Evolutionary conservation across 2,329 filamentous ascomycete species (phyloP).

Genomic region (Apiospora koreana): DNA sequence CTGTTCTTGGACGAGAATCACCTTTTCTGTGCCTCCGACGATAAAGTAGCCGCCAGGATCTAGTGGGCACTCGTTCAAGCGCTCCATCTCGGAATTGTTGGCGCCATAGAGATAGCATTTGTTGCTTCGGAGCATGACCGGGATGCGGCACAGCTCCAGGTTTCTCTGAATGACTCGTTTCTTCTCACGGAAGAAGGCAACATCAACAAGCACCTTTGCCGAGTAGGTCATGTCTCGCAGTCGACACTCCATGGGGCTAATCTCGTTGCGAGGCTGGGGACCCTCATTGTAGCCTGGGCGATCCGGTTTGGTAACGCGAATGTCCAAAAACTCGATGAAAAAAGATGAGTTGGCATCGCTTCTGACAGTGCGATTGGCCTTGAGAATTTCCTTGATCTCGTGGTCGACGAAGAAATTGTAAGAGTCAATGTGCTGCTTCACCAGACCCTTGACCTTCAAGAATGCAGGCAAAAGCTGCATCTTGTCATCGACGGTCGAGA

Average conservation of each 20-base stretch:
- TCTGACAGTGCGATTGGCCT: conserved; percentile 83
- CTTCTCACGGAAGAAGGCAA: conserved; percentile 83
- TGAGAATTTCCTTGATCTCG: conserved; percentile 94
- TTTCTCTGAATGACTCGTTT: conserved; percentile 73
- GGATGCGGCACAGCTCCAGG: conserved; percentile 85
- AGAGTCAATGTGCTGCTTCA: conserved; percentile 97
- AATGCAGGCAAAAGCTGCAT: conserved; percentile 98
- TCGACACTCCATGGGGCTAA: conserved; percentile 95
- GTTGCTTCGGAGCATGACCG: conserved; percentile 94
- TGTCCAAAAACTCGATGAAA: conserved; percentile 90
- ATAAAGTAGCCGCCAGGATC: conserved; percentile 98
- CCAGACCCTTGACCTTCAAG: conserved; percentile 92
- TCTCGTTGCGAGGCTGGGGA: conserved; percentile 55
- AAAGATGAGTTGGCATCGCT: conserved; percentile 94
- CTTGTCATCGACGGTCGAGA: conserved; percentile 77
- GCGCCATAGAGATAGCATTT: conserved; percentile 86
- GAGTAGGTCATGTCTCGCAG: conserved; percentile 98
- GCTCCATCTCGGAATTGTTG: conserved; percentile 83
- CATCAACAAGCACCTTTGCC: conserved; percentile 89
- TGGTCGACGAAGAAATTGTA: conserved; percentile 98
- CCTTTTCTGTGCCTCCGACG: conserved; percentile 96
- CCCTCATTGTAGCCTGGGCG: conserved; percentile 74
- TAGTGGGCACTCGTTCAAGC: conserved; percentile 91
- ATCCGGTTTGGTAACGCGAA: conserved; percentile 80
- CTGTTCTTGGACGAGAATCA: conserved; percentile 97